Evolutionary conservation across 176 grass and related monocot species (phyloP).

Genomic region (Eragrostis nindensis): DNA sequence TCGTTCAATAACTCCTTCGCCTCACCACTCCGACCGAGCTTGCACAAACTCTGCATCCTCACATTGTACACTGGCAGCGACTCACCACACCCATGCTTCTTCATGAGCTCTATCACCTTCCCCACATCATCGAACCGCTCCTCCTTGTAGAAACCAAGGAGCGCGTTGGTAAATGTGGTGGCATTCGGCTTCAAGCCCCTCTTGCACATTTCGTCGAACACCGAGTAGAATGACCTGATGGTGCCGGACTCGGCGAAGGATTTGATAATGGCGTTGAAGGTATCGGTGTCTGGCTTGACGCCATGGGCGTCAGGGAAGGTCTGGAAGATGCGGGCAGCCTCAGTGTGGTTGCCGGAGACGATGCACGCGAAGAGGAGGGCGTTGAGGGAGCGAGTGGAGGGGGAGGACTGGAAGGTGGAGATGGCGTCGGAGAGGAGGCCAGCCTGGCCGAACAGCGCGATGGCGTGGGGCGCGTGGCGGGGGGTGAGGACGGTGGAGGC

Average conservation of each 20-base stretch:
- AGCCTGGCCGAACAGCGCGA: conserved; percentile 77
- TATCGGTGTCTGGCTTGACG: conserved; percentile 58
- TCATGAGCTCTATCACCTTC: conserved; percentile 86
- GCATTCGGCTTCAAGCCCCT: conserved; percentile 54
- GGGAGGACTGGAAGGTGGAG: conserved; percentile 63
- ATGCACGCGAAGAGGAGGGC: conserved; percentile 83
- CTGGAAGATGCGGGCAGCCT: conserved; percentile 67
- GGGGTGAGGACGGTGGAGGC: conserved; percentile 59
- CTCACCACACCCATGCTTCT: conserved; percentile 57
- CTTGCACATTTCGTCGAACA: conserved; percentile 84
- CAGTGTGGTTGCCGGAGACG: conserved; percentile 58
- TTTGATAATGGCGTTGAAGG: conserved; percentile 78
- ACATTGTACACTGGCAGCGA: conserved; percentile 63
- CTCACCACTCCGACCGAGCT: conserved; percentile 58
- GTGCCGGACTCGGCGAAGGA: conserved; percentile 79
- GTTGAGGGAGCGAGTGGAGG: conserved; percentile 71
- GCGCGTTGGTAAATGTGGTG: conserved; percentile 64
- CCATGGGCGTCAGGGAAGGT: conserved; percentile 65
- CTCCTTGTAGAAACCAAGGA: conserved; percentile 84
- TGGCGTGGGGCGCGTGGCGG: conserved; percentile 55
- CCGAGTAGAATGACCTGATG: conserved; percentile 77
- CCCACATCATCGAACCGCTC: conserved; percentile 71
- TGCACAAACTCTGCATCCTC: conserved; percentile 83
- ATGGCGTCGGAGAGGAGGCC: conserved; percentile 76
- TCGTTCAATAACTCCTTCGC: conserved; percentile 65